Evolutionary conservation across 805 yeast genomes (phyloP).

Genomic region (Starmerella kuoi): DNA sequence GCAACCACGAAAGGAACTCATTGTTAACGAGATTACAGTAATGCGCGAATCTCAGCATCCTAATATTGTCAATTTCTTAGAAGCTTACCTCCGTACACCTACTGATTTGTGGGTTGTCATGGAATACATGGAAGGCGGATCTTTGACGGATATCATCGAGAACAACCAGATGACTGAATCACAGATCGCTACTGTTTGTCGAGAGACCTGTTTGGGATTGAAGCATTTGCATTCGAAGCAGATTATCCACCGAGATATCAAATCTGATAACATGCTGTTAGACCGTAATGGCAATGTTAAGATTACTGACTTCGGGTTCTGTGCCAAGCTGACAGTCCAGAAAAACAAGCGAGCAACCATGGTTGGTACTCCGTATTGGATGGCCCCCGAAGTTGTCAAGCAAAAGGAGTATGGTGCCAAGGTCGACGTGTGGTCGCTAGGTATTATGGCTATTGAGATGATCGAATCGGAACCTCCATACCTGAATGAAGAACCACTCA

Average conservation of each 20-base stretch:
- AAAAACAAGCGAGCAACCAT: conserved; percentile 65
- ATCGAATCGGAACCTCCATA: conserved; percentile 80
- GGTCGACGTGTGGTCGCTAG: conserved; percentile 73
- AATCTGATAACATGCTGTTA: conserved; percentile 84
- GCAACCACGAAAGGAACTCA: conserved; percentile 89
- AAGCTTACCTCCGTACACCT: conserved; percentile 56
- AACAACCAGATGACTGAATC: conserved; percentile 71
- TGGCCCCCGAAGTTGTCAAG: conserved; percentile 79
- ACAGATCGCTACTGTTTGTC: conserved; percentile 85
- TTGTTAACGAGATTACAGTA: conserved; percentile 88
- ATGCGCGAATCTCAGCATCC: conserved; percentile 94
- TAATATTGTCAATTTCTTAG: conserved; percentile 88
- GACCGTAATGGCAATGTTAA: conserved; percentile 77
- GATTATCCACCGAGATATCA: conserved; percentile 92
- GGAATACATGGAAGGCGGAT: conserved; percentile 99
- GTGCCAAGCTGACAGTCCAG: conserved; percentile 67
- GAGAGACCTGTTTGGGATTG: conserved; percentile 81
- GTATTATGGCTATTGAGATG: conserved; percentile 81
- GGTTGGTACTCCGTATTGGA: conserved; percentile 87
- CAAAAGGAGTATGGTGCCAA: conserved; percentile 72
- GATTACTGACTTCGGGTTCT: conserved; percentile 86
- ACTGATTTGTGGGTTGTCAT: conserved; percentile 91
- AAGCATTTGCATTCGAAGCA: conserved; percentile 84
- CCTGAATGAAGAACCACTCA: conserved; percentile 64
- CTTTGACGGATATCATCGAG: conserved; percentile 88